These are phyloP conservation scores for Narthecium ossifragum DNA, from an alignment of 106 monocot species.

Conservation along the genomic window DNA sequence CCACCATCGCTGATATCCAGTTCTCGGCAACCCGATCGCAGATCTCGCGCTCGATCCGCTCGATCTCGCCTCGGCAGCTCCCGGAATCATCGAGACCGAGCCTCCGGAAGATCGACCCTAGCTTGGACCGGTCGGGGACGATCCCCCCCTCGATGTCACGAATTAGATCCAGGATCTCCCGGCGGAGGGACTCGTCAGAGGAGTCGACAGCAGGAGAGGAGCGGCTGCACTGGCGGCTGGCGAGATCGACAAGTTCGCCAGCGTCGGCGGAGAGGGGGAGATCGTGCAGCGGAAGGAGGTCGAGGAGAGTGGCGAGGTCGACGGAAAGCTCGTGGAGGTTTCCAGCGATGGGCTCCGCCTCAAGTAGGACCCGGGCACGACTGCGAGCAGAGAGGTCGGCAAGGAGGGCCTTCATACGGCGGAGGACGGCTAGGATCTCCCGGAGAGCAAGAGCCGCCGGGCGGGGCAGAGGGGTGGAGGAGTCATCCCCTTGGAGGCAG, in stretches of 20 bases:
- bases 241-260: conserved; percentile 41
- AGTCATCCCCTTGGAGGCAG: conserved; percentile 23
- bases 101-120: conserved; percentile 38
- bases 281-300: conserved; percentile 47
- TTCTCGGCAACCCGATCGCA: conserved; percentile 34
- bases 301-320: conserved; percentile 54
- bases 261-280: conserved; percentile 44
- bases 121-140: conserved; percentile 29
- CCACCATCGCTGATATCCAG: conserved; percentile 41
- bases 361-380: conserved; percentile 41
- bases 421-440: conserved; percentile 57
- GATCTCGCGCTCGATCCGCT: conserved; percentile 66
- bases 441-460: conserved; percentile 41
- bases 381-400: conserved; percentile 42
- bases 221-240: conserved; percentile 43
- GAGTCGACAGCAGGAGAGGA: conserved; percentile 10
- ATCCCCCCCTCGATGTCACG: conserved; percentile 51
- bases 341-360: conserved; percentile 24
- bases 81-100: conserved; percentile 41
- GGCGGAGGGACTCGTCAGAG: conserved; percentile 18
- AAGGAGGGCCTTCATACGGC: conserved; percentile 34
- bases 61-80: conserved; percentile 60
- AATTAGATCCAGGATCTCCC: conserved; percentile 48
- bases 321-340: conserved; percentile 35
- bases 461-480: conserved; percentile 18